Conservation (phyloP, 306 rosid genomes). For the Neltuma alba region DNA sequence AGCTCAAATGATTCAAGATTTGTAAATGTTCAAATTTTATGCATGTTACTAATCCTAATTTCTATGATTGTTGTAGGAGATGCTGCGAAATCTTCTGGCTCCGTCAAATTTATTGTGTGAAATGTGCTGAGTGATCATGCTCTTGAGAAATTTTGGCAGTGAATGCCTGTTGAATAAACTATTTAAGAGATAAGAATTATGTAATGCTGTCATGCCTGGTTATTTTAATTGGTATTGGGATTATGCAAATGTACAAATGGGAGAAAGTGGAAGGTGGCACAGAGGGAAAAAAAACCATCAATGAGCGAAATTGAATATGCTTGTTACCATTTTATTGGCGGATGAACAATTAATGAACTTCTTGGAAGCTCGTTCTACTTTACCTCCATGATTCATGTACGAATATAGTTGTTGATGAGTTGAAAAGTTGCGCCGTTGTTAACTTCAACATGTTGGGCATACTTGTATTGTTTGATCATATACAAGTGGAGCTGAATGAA, state of each 20-base stretch:
- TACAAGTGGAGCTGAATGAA: background rate
- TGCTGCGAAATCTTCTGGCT: slow-evolving; percentile 36
- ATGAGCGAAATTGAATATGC: background rate
- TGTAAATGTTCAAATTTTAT: background rate
- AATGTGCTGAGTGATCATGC: slow-evolving; percentile 22
- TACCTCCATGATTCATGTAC: background rate
- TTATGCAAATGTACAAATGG: slow-evolving; percentile 7
- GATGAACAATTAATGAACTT: slow-evolving; percentile 10
- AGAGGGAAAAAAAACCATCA: background rate
- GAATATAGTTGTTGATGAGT: background rate
- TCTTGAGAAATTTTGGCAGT: slow-evolving; percentile 6
- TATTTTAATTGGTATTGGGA: slow-evolving; percentile 13
- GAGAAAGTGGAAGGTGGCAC: slow-evolving; percentile 19
- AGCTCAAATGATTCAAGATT: background rate
- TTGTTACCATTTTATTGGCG: background rate
- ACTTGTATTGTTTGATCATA: background rate
- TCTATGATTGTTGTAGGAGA: slow-evolving; percentile 46
- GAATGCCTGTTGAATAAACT: background rate
- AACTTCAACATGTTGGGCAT: background rate
- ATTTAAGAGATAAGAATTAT: no score
- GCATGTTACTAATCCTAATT: background rate
- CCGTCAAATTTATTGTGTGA: slow-evolving; percentile 49
- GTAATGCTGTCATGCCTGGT: slow-evolving; percentile 3
- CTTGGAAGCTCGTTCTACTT: background rate
- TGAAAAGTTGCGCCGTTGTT: slow-evolving; percentile 11